phyloP scores from a whole-genome alignment of 2,329 filamentous ascomycete genomes.

The Cladosporium velox region DNA sequence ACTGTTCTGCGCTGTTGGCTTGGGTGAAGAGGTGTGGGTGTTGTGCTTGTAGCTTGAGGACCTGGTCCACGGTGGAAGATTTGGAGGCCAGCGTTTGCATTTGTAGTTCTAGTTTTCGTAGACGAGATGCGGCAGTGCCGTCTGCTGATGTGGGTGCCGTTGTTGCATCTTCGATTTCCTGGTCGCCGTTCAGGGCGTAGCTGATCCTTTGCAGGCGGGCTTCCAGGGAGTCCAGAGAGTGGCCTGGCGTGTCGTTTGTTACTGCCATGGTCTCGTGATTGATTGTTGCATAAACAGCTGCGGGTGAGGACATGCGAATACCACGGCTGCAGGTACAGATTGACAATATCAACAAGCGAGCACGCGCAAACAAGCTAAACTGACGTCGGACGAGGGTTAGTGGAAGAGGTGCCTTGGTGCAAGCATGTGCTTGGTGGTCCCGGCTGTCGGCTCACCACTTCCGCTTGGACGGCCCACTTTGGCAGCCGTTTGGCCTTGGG shows the following conservation, averaged over 20 bases:
- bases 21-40: constrained; percentile 43
- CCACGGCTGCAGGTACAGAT: background rate
- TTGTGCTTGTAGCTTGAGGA: constrained; percentile 44
- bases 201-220: constrained; percentile 48
- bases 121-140: constrained; percentile 6
- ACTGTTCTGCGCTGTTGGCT: constrained; percentile 27
- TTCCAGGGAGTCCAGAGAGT: constrained; percentile 48
- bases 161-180: constrained; percentile 15
- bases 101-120: constrained; percentile 31
- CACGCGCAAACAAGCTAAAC: background rate
- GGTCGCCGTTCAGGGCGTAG: constrained; percentile 45
- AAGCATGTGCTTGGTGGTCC: background rate
- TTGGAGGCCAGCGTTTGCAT: constrained; percentile 43
- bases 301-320: background rate
- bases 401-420: background rate
- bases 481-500: background rate
- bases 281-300: background rate
- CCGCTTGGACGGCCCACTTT: background rate
- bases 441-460: background rate
- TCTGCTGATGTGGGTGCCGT: background rate
- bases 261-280: constrained; percentile 6
- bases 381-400: background rate
- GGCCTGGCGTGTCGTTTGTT: constrained; percentile 20
- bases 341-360: background rate
- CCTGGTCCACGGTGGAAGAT: constrained; percentile 43